Base-by-base conservation (phyloP, 345 rosid species). In the Lepidium didymum region DNA sequence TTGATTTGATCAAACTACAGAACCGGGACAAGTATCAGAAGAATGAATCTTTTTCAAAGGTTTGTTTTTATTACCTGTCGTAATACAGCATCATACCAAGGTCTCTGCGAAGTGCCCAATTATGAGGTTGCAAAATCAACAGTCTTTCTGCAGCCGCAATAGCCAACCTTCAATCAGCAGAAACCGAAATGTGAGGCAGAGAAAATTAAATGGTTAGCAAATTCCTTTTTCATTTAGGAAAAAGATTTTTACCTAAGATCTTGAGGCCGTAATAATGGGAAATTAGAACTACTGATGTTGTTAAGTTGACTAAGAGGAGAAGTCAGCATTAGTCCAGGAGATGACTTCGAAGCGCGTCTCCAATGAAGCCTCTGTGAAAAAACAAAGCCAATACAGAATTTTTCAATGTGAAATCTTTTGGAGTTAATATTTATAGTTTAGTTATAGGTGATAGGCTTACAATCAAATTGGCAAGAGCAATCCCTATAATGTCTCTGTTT, bases 1-100 rank as follows among this genome's bases (percentile, higher is more conserved):
- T 37, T 7, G 5, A 27, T 14, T 27, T 41, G n/a, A 31, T 16
- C 2, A 21, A 45, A 41, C 53, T 0, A 14, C 34, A 15, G 10
- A 66, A 40, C 40, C 31, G 6, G 31, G 29, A 36, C 62, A 54
- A 43, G 43, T 35, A 67, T 42, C 70, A 43, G 4, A 60, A 16
- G 7, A 31, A 44, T 5, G 10, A 41, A 3, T 35, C 13, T 8
- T 13, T 19, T 37, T 46, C 11, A 56, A 56, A 15, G 10, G 18
- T 55, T 55, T 55, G n/a, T 15, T 56, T 10, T 18, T 12, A 4
- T 0, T 58, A 58, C 97, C 87, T 88, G 15, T 34, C 81, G 77
- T 80, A 89, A 81, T 91, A 91, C 78, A 83, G 59, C 97, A 91
- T 91, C 96, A 91, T 83, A 41, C 97, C 97, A 34, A 85, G 89